phyloP scores from a whole-genome alignment of 176 grass and related monocot genomes.

The Eragrostis nindensis region DNA sequence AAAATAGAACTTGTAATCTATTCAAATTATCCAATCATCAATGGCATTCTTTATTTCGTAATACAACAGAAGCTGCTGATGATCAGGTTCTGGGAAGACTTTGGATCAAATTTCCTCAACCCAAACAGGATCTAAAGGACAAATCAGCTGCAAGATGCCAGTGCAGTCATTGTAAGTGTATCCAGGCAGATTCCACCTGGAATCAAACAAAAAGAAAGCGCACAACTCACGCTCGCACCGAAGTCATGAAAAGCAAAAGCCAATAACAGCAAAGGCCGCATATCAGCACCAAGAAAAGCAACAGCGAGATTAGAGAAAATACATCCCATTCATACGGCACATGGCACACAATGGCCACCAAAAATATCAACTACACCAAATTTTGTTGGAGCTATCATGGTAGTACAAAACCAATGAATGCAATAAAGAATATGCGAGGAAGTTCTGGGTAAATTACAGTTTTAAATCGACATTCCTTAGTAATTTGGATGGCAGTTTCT shows the following conservation, averaged over 20 bases:
- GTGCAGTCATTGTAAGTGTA: background rate
- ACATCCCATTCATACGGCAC: slow-evolving; percentile 1
- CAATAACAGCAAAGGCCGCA: background rate
- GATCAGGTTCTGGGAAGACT: too few species aligned
- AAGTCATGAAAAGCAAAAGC: background rate
- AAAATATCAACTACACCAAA: slow-evolving; percentile 9
- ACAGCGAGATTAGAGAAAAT: background rate
- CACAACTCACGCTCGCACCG: background rate
- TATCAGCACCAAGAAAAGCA: slow-evolving; percentile 1
- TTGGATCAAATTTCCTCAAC: background rate
- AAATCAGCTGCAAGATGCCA: background rate
- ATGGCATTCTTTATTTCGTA: background rate
- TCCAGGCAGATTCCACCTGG: slow-evolving; percentile 23
- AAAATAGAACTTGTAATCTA: too few species aligned
- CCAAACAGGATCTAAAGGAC: background rate
- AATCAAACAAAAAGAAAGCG: slow-evolving; percentile 37
- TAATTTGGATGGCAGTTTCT: slow-evolving; percentile 45
- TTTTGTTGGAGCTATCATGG: background rate
- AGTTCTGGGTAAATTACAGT: slow-evolving; percentile 50
- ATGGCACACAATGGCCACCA: background rate
- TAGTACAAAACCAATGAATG: background rate
- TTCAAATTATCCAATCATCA: background rate
- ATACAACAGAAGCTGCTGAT: too few species aligned
- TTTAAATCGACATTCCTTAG: slow-evolving; percentile 34
- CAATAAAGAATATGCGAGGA: slow-evolving; percentile 42